These are phyloP conservation scores for barley (Hordeum vulgare) DNA, from an alignment of 176 grass and related monocot genomes.

Conservation along the genomic window MorexV3_pseudomolecules_assembly NC_058524.1:549166356-549166855, in stretches of 20 bases:
- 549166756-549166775: not conserved
- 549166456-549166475: not conserved
- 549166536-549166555: not conserved
- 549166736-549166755: not conserved
- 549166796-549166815: slow-evolving; percentile 34
- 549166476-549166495: not conserved
- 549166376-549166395: slow-evolving; percentile 38
- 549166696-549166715: not conserved
- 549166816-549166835: slow-evolving; percentile 27
- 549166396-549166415: slow-evolving; percentile 43
- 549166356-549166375: slow-evolving; percentile 25
- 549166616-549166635: not conserved
- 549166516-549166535: not conserved
- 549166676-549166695: slow-evolving; percentile 29
- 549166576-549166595: slow-evolving; percentile 15
- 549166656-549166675: not conserved
- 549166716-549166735: not conserved
- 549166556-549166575: slow-evolving; percentile 6
- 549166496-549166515: not conserved
- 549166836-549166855: not conserved
- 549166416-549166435: slow-evolving; percentile 22
- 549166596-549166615: not conserved
- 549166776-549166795: slow-evolving; percentile 29
- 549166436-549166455: not conserved
- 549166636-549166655: not conserved